A percentile compares a stretch with the other conserved stretches of the same genome.
Evolutionary conservation across 2,329 filamentous ascomycete genomes (phyloP).

Genomic region (Metarhizium sp.): DNA sequence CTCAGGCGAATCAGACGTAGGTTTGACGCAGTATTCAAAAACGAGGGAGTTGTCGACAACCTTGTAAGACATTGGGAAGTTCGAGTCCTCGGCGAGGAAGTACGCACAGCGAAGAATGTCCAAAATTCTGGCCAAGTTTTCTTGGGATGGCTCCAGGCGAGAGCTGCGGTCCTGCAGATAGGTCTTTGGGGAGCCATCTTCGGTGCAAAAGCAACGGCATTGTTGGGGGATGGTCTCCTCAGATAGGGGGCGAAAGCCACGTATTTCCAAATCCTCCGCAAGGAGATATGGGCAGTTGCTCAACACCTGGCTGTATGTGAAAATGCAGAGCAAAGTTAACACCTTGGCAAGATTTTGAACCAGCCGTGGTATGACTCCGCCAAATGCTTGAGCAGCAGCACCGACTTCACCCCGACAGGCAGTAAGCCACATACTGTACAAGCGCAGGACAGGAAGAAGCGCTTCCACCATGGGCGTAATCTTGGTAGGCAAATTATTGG

Average conservation of each 20-base stretch:
- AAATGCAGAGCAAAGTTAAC: conserved; percentile 37
- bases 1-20: not conserved
- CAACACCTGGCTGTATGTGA: conserved; percentile 29
- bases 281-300: conserved; percentile 39
- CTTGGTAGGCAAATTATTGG: conserved; percentile 12
- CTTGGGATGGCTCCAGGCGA: conserved; percentile 22
- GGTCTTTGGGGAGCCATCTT: conserved; percentile 29
- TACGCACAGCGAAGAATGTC: conserved; percentile 40
- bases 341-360: conserved; percentile 35
- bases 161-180: conserved; percentile 22
- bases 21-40: conserved; percentile 20
- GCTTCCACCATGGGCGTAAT: conserved; percentile 29
- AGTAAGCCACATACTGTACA: conserved; percentile 45
- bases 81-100: conserved; percentile 31
- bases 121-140: conserved; percentile 36
- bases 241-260: conserved; percentile 34
- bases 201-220: conserved; percentile 28
- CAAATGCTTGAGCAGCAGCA: conserved; percentile 34
- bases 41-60: conserved; percentile 19
- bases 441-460: conserved; percentile 42
- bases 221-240: conserved; percentile 26
- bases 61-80: conserved; percentile 26
- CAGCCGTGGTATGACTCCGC: conserved; percentile 35
- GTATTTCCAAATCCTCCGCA: conserved; percentile 37
- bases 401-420: conserved; percentile 36